These are phyloP conservation scores for Lachnellula arida DNA, from an alignment of 2,329 filamentous ascomycete genomes.

Conservation along the genomic window DNA sequence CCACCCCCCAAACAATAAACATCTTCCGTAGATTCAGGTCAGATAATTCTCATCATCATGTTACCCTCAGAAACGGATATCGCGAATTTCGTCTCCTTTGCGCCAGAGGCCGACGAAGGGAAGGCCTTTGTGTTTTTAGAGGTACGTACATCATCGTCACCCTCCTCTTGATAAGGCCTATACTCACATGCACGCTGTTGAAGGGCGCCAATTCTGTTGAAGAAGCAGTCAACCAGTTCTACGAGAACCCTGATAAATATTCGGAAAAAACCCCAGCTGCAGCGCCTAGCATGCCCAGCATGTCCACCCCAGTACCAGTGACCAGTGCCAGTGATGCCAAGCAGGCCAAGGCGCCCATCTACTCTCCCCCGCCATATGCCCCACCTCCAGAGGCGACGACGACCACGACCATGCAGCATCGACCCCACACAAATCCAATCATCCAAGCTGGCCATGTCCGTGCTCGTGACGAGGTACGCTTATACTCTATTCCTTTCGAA, in stretches of 20 bases:
- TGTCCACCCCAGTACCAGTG: neutral
- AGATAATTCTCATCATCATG: neutral
- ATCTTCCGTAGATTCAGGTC: no score
- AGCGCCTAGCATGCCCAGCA: neutral
- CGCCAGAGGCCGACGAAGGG: constrained; percentile 14
- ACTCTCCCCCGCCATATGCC: constrained; percentile 1
- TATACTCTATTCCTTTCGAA: neutral
- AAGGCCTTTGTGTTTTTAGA: constrained; percentile 16
- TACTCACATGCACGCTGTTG: neutral
- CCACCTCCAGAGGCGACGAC: constrained; percentile 2
- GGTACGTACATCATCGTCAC: neutral
- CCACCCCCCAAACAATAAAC: no score
- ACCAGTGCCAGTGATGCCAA: neutral
- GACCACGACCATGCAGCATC: constrained; percentile 1
- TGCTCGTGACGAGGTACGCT: constrained; percentile 35
- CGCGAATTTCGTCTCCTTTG: constrained; percentile 7
- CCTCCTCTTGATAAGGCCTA: neutral
- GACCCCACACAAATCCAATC: constrained; percentile 35
- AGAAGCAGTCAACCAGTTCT: constrained; percentile 16
- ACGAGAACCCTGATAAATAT: constrained; percentile 17
- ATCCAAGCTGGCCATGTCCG: constrained; percentile 36
- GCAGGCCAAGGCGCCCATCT: neutral
- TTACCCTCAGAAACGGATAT: constrained; percentile 7
- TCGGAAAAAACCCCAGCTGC: neutral
- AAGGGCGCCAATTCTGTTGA: constrained; percentile 11